phyloP scores from a whole-genome alignment of 148 eudicot species.

The Cornus controversa region DNA sequence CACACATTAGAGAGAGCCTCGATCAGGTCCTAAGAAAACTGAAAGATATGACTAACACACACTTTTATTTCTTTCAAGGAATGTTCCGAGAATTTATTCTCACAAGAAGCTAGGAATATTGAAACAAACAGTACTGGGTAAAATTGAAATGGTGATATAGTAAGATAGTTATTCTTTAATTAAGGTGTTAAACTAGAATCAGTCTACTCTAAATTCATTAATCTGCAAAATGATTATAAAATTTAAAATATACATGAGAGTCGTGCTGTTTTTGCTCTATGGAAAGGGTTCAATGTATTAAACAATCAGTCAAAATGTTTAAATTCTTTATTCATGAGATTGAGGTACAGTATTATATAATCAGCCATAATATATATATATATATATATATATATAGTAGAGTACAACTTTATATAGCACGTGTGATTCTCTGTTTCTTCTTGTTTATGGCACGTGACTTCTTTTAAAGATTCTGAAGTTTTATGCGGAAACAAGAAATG shows the following conservation, averaged over 20 bases:
- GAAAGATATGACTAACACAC: neutral
- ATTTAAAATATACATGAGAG: neutral
- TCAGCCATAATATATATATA: neutral
- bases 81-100: neutral
- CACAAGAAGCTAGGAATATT: neutral
- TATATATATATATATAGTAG: too few relatives aligned
- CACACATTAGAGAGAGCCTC: neutral
- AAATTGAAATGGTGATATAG: neutral
- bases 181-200: neutral
- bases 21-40: neutral
- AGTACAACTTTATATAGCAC: neutral
- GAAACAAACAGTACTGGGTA: neutral
- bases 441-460: neutral
- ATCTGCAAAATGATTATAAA: neutral
- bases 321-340: neutral
- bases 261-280: neutral
- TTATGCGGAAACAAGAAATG: neutral
- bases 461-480: neutral
- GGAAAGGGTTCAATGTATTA: too few relatives aligned
- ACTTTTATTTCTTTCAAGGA: neutral
- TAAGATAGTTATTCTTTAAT: neutral
- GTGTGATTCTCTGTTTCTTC: neutral
- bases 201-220: neutral
- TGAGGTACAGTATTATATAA: neutral
- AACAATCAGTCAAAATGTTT: neutral